Evolutionary conservation across 495 filamentous ascomycete genomes (phyloP), one percentile per base, ranked within the genome.

Genomic region (Hamigera avellanea): DNA sequence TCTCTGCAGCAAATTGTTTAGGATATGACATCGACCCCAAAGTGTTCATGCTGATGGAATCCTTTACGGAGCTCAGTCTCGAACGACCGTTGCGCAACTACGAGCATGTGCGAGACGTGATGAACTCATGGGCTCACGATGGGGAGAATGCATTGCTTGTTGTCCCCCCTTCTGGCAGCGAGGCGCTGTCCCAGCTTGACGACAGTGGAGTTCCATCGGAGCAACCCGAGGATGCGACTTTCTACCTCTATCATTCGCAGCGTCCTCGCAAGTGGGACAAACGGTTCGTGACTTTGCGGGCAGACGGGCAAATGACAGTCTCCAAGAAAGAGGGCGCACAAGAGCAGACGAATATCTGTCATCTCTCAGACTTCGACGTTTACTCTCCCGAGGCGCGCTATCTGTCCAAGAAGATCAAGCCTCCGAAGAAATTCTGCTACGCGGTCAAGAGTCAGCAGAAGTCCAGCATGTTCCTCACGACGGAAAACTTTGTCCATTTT

Each of bases 391-490:
- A 72, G 2, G 66, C 76, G 26, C 69, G 72, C 10, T 73, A 81
- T 25, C 59, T 75, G 36, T 72, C 73, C 26, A 72, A 77, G 38
- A 66, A 55, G 12, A 59, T 88, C 38, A 82, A 74, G 43, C 79
- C 81, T 1, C 84, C 84, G 0, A 88, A 85, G 47, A 80, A 77
- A 48, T 65, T 78, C 37, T 94, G 85, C 55, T 88, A 80, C 49
- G 88, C 85, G 2, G 70, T 98, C 45, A 95, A 94, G 54, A 93
- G 85, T 42, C 91, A 95, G 56, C 80, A 96, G 51, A 95, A 93
- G 47, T 78, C 80, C 4, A 80, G 70, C 23, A 77, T 94, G 50
- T 98, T 96, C 48, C 51, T 83, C 25, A 79, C 77, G 23, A 81
- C 78, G 0, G 75, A 83, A 16, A 86, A 87, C 39, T 98, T 83